Base-by-base conservation (phyloP, 2,329 filamentous ascomycete species). In the Colletotrichum tofieldiae region DNA sequence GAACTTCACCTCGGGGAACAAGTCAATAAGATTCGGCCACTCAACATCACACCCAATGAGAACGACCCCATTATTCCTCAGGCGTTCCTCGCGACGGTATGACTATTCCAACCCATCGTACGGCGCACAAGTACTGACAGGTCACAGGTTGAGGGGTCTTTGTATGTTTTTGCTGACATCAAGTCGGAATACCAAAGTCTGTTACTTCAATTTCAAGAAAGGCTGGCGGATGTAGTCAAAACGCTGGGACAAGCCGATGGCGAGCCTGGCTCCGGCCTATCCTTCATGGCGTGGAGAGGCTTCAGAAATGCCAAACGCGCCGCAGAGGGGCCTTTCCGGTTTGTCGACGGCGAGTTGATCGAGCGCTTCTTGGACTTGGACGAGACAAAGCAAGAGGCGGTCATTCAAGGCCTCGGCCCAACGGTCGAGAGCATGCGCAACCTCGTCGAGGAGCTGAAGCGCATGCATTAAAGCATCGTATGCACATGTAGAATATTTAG, bases 1-100 rank as follows among this genome's bases (percentile, higher is more conserved):
- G 95, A 98, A 81, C 90, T 98, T 74, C 91, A 93, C 55, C 86
- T 99, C 12, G 95, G 96, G 1, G 96, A 99, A 81, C 94, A 96
- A 89, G 94, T 98, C 67, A 99, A 99, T 79, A 89, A 91, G 41
- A 97, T 98, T 67, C 89, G 92, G 29, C 90, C 90, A 37, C 89
- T 98, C 23, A 87, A 92, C 65, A 90, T 97, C 12, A 87, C 90
- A 37, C 86, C 90, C 3, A 87, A 87, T 23, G 84, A 90, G 43
- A 91, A 87, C 75, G 91, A 93, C 11, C 86, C 92, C 35, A 91
- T 98, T 9, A 85, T 92, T 9, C 96, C 96, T 0, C 91, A 90
- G 77, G 96, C 96, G 26, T 98, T 98, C 79, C 83, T 98, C 64
- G 95, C 90, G 71, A 98, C 96, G 65, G 95, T 96, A 88, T 84